Evolutionary conservation across 2,329 filamentous ascomycete genomes (phyloP).

Genomic region (Capronia coronata): DNA sequence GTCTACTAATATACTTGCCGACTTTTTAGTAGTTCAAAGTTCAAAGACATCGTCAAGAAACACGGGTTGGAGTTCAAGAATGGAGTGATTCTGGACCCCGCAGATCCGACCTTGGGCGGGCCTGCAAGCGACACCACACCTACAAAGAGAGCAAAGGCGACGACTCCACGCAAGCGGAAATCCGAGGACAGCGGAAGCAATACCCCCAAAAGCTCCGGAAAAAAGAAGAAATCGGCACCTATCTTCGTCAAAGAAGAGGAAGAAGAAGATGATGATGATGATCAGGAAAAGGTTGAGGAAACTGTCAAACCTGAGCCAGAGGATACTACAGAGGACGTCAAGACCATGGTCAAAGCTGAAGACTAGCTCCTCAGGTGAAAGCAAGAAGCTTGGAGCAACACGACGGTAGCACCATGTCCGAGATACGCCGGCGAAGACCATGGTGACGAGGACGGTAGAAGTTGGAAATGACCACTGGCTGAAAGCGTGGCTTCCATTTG

Average conservation of each 20-base stretch:
- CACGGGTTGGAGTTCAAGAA: conserved; percentile 3
- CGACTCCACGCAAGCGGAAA: conserved; percentile 6
- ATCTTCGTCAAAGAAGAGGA: background rate
- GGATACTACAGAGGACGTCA: too few species aligned
- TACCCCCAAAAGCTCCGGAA: background rate
- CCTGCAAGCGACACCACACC: background rate
- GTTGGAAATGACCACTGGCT: background rate
- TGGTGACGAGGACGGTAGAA: background rate
- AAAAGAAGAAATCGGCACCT: conserved; percentile 6
- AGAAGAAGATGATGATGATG: background rate
- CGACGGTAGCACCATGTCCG: background rate
- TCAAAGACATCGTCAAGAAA: conserved; percentile 7
- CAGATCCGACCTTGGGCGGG: background rate
- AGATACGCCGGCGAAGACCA: background rate
- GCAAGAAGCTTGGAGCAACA: too few species aligned
- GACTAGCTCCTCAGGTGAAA: background rate
- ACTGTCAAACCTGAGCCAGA: too few species aligned
- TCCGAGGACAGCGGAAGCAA: background rate
- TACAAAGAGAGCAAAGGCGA: background rate
- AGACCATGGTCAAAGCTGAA: too few species aligned
- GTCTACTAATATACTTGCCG: background rate
- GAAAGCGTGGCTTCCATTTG: background rate
- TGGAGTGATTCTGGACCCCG: background rate
- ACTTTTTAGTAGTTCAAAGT: conserved; percentile 1
- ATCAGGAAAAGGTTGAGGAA: background rate